Base-by-base conservation (phyloP, 164 flowering plant genomes). In the Brasenia schreberi region DNA sequence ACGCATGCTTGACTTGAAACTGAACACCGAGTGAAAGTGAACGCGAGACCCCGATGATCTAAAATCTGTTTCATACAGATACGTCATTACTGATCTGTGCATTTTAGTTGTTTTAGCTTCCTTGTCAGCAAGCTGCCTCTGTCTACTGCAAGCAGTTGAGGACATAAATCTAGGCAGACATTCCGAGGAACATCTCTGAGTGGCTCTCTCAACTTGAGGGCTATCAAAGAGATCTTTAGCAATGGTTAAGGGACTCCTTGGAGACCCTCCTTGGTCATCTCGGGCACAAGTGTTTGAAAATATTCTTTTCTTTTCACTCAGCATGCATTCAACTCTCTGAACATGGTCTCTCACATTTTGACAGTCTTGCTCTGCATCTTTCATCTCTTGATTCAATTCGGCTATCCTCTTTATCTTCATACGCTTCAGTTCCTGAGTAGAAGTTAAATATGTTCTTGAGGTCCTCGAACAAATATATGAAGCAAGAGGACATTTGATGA, bases 91-190 rank as follows among this genome's bases (percentile, higher is more conserved):
- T 9, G 81, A 74, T 69, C 73, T 79, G 68, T 73, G 60, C 43
- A 69, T 74, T 77, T 69, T 83, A 4, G 71, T 82, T 49, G 72
- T 66, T 65, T 63, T 70, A 59, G 66, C 76, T 64, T 81, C 84
- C 59, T 61, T 79, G 43, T 85, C 88, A 56, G 77, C 62, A 66
- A 66, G 73, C 63, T 77, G 75, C 75, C 89, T 83, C 18, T 78
- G 85, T n/a, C 91, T 84, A 72, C 93, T 85, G 14, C 88, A 87
- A 2, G 62, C 83, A 5, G 96, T 89, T 18, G 96, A 80, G 19
- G 76, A 75, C 96, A 89, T 89, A 80, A 89, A 89, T 18, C 85
- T 85, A 69, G 96, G 93, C 66, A 82, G n/a, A 19, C 85, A 79
- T 59, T 43, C 66, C 9, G 71, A 53, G 16, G 56, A 11, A n/a